Evolutionary conservation across 2,329 filamentous ascomycete genomes (phyloP), one percentile per base, ranked within the genome.

Genomic region (Aureobasidium lini): DNA sequence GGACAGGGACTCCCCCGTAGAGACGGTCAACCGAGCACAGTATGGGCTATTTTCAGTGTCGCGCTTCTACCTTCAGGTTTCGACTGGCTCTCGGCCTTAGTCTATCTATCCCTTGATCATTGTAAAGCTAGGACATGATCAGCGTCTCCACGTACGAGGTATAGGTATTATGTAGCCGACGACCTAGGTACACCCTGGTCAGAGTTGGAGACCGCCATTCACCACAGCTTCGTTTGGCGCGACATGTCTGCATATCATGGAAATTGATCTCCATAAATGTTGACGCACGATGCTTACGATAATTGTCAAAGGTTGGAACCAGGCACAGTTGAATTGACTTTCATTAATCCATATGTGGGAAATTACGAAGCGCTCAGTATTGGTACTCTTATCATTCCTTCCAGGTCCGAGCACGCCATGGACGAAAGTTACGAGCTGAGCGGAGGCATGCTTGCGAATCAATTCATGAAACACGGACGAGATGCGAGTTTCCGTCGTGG

Each of bases 241-340:
- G 16, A 37, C 34, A 18, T 43, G 43, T 42, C 50, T 43, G 18
- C 23, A 18, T 32, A 18, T 31, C 39, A 11, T 11, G 40, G 11
- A 23, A 23, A 23, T 23, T 6, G 40, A 56, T 56, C 52, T 23
- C 3, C 40, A n/a, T 46, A 11, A 11, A 37, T 44, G 37, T 56
- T 13, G 40, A 56, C 23, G 40, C 18, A 18, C 4, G 39, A 4
- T 43, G 39, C 29, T 42, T 15, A 42, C 37, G 23, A 43, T 42
- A 23, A 16, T 40, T 31, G 10, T 16, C 2, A 36, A 36, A 9
- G 34, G 39, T 44, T 54, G 28, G 34, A 34, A 43, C 39, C 52
- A 44, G 40, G 39, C 7, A 56, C 52, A 46, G 13, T 16, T 46
- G 31, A 53, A 56, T 56, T 46, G 52, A 46, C 40, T 56, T 56